Conservation (phyloP, 148 eudicot species). For the Dianthus caryophyllus region DNA sequence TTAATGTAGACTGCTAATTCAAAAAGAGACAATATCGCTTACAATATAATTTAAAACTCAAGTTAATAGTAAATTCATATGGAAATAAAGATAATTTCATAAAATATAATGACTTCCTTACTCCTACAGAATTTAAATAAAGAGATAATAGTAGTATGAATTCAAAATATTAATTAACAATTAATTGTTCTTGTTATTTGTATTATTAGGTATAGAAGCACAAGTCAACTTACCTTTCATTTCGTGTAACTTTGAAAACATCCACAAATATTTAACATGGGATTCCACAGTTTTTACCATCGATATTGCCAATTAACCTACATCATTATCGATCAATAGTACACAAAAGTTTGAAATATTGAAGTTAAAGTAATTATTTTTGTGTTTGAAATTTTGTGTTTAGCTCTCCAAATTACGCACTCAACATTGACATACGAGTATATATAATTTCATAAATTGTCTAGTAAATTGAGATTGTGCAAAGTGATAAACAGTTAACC, state of each 20-base stretch:
- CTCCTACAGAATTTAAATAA: not conserved
- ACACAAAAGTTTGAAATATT: conserved; percentile 30
- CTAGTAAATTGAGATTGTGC: conserved; percentile 25
- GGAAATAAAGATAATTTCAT: too few relatives aligned
- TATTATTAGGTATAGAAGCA: conserved; percentile 9
- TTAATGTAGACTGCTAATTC: too few relatives aligned
- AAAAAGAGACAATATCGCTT: too few relatives aligned
- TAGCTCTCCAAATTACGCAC: conserved; percentile 27
- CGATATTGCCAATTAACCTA: conserved; percentile 30
- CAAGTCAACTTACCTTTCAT: conserved; percentile 40
- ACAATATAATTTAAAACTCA: too few relatives aligned
- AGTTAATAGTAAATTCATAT: too few relatives aligned
- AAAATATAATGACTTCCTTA: too few relatives aligned
- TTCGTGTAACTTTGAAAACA: conserved; percentile 34
- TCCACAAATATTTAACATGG: conserved; percentile 31
- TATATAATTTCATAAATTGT: conserved; percentile 34
- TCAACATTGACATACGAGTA: conserved; percentile 31
- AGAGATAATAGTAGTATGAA: not conserved
- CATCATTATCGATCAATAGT: conserved; percentile 24
- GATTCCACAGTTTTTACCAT: conserved; percentile 40
- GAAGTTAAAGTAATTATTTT: conserved; percentile 15
- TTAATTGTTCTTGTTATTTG: not conserved
- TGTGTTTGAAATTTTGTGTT: conserved; percentile 30
- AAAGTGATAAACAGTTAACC: conserved; percentile 17
- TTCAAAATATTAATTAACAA: not conserved